Conservation (phyloP, 768 basidiomycete species). For the Pisolithus albus region DNA sequence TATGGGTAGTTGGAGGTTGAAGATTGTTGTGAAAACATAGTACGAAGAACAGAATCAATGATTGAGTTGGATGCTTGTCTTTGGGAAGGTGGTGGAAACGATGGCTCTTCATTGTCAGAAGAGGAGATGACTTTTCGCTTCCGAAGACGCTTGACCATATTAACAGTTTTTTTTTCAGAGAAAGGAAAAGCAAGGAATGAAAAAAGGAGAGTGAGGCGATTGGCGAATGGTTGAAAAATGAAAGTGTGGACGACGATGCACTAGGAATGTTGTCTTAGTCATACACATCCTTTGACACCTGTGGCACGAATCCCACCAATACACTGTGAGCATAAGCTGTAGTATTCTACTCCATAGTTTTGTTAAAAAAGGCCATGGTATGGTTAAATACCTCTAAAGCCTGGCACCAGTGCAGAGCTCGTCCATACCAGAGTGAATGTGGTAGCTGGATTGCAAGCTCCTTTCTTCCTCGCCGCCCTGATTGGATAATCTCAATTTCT, state of each 20-base stretch:
- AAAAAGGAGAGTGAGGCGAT: not conserved
- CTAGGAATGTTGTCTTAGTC: too few species aligned
- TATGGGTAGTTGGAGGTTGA: not conserved
- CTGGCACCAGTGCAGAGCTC: constrained; percentile 1
- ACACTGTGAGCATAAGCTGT: too few species aligned
- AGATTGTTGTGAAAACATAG: not conserved
- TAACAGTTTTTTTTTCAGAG: not conserved
- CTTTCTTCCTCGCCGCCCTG: not conserved
- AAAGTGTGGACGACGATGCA: not conserved
- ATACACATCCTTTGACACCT: too few species aligned
- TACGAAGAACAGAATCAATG: not conserved
- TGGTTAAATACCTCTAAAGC: not conserved
- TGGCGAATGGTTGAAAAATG: not conserved
- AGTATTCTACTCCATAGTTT: not conserved
- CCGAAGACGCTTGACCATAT: not conserved
- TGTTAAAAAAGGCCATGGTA: not conserved
- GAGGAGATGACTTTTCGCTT: not conserved
- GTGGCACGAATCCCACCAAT: not conserved
- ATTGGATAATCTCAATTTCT: not conserved
- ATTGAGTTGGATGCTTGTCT: not conserved
- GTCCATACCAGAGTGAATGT: not conserved
- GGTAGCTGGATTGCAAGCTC: not conserved
- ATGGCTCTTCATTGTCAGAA: not conserved
- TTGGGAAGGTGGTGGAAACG: not conserved
- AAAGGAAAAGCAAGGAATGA: not conserved